These are phyloP conservation scores for Fusarium sp. DNA, from an alignment of 2,329 filamentous ascomycete species.

Conservation along the genomic window DNA sequence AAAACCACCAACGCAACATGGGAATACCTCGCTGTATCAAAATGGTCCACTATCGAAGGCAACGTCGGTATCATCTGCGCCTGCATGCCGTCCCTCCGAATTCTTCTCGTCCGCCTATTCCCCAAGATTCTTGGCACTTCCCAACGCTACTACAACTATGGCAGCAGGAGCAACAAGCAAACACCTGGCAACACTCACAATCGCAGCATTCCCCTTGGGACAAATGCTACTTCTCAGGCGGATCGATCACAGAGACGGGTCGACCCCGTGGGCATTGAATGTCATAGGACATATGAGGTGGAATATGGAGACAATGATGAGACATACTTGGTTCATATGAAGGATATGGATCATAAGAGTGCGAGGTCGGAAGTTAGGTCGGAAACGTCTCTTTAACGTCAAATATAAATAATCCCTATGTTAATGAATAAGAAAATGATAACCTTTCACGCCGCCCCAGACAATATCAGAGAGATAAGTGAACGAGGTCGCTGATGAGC, in stretches of 20 bases:
- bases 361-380: conserved; percentile 7
- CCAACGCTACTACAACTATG: conserved; percentile 44
- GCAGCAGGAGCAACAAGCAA: conserved; percentile 21
- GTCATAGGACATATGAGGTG: conserved; percentile 48
- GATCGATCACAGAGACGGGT: conserved; percentile 2
- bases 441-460: neutral
- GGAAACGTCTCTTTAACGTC: conserved; percentile 2
- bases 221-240: conserved; percentile 38
- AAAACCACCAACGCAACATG: conserved; percentile 48
- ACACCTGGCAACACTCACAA: conserved; percentile 7
- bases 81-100: conserved; percentile 50
- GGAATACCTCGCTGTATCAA: conserved; percentile 45
- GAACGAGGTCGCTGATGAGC: neutral
- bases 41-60: conserved; percentile 52
- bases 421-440: neutral
- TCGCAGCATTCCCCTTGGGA: conserved; percentile 19
- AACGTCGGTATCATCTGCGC: conserved; percentile 52
- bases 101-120: conserved; percentile 50
- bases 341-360: conserved; percentile 37
- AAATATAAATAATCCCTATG: neutral
- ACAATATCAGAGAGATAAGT: neutral
- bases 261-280: conserved; percentile 44
- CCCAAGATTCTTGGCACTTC: conserved; percentile 48
- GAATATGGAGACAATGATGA: conserved; percentile 49
- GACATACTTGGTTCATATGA: conserved; percentile 45